Base-by-base conservation (phyloP, 352 stramenopile genomes). In the Plasmopara muralis region DNA sequence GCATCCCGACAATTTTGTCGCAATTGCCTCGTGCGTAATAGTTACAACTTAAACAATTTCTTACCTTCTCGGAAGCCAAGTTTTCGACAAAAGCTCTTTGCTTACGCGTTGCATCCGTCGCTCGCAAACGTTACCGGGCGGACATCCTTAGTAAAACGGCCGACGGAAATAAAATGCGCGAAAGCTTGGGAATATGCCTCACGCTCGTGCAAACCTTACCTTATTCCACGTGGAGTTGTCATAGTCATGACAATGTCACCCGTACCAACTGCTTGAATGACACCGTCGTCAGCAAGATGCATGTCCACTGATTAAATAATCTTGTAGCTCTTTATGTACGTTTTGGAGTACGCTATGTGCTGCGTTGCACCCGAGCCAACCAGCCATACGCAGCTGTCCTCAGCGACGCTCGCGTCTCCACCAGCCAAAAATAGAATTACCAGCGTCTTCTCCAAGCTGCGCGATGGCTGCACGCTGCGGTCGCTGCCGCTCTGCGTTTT, bases 311-410 rank as follows among this genome's bases (percentile, higher is more conserved):
- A 47, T 25, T 18, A 20, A 18, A 60, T 52, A n/a, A 43, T 41
- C 46, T 66, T 66, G 47, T 50, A 64, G 14, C 60, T 59, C 18
- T 50, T 62, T 41, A 58, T 53, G 29, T 49, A 57, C 34, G 53
- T 20, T 55, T 57, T 52, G 5, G 40, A 52, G 9, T 47, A 25
- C 20, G 50, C 51, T 50, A 64, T 59, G 43, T 60, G 56, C 50
- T 67, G 52, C 46, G 59, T 67, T 31, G 53, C 59, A 53, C 59
- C 59, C 35, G 53, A 67, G 51, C 58, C 59, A 41, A 61, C 47
- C 45, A 62, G 53, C 59, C 59, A 67, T 5, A 46, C 14, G 6
- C 41, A 43, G 45, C 45, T 62, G 2, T 50, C 40, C 35, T 57
- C 61, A 1, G 37, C 4, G 46, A 29, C 9, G 39, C 31, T 25